phyloP scores from a whole-genome alignment of 1,284 basidiomycete species.

The Rhodotorula sp. region DNA sequence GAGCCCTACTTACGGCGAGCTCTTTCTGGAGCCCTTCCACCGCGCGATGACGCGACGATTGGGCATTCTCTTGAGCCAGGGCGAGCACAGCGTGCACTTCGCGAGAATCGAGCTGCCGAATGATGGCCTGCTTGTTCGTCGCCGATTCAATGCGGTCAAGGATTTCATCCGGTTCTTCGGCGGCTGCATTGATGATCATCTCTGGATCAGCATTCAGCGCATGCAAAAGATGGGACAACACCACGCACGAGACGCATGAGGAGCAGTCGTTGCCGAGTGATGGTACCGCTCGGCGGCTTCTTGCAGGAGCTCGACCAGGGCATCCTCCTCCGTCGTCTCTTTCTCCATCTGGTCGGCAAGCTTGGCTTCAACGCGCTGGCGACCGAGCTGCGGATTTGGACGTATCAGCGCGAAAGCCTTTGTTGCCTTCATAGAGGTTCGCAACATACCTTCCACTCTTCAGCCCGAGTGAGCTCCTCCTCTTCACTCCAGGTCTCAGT shows the following conservation, averaged over 20 bases:
- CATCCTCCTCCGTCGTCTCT: conserved; percentile 19
- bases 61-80: conserved; percentile 58
- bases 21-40: conserved; percentile 66
- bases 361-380: conserved; percentile 20
- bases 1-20: conserved; percentile 56
- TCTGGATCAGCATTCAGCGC: neutral
- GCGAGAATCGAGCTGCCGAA: conserved; percentile 17
- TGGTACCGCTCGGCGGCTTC: conserved; percentile 21
- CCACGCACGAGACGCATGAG: neutral
- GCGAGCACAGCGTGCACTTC: conserved; percentile 17
- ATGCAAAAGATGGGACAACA: fast-evolving
- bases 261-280: neutral
- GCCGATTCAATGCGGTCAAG: conserved; percentile 65
- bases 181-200: conserved; percentile 44
- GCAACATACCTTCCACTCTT: conserved; percentile 65
- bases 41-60: conserved; percentile 57
- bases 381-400: conserved; percentile 15
- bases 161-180: conserved; percentile 62
- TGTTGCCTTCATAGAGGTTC: neutral
- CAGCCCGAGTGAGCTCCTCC: conserved; percentile 63
- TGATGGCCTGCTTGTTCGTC: conserved; percentile 27
- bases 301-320: conserved; percentile 33
- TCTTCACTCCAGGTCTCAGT: conserved; percentile 65
- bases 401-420: conserved; percentile 28
- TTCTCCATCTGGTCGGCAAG: conserved; percentile 34